Conservation (phyloP, 1,284 basidiomycete species). For the Ceratobasidium sp. region DNA sequence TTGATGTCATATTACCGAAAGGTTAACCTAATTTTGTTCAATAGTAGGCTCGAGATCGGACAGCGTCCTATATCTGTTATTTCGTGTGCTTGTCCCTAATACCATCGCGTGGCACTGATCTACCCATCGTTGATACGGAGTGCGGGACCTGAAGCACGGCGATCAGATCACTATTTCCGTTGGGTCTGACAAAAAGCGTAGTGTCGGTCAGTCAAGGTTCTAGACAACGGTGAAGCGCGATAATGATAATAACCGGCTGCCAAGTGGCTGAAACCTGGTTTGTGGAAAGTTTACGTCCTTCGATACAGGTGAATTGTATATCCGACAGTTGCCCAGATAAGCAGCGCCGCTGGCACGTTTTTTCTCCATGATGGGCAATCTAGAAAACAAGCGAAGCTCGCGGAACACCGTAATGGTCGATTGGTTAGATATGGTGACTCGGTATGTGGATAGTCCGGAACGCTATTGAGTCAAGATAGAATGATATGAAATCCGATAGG, state of each 20-base stretch:
- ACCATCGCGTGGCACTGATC: no score
- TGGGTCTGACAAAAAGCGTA: background rate
- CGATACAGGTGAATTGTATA: background rate
- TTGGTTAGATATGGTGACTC: background rate
- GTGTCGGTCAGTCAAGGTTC: background rate
- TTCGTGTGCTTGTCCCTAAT: background rate
- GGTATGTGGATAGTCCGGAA: background rate
- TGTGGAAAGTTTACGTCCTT: background rate
- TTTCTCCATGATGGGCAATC: background rate
- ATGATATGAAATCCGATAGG: background rate
- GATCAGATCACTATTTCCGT: background rate
- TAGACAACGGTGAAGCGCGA: background rate
- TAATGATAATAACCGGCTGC: background rate
- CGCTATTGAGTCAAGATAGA: background rate
- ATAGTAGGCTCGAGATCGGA: background rate
- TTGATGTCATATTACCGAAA: background rate
- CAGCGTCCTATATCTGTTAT: background rate
- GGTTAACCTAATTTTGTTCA: background rate
- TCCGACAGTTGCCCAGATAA: background rate
- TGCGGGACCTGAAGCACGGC: background rate
- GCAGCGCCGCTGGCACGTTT: background rate
- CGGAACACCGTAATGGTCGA: background rate
- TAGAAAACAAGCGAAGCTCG: background rate
- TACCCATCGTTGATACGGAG: background rate
- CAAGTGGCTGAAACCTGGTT: slow-evolving; percentile 5